These are phyloP conservation scores for Liquidambar formosana DNA, from an alignment of 164 flowering plant genomes.

Conservation along the genomic window DNA sequence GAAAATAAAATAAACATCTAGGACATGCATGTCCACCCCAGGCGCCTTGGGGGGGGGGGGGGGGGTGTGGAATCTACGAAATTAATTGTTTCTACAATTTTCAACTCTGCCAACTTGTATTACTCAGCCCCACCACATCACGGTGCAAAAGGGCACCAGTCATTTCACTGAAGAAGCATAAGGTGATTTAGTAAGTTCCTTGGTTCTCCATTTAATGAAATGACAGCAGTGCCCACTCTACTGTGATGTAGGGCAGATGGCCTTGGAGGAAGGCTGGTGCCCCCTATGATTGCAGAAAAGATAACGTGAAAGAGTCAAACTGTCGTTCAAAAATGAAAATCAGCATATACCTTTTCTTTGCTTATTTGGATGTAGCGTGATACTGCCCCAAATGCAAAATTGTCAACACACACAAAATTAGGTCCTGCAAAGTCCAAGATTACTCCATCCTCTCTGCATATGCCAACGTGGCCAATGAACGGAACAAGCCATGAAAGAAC, in stretches of 20 bases:
- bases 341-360: conserved; percentile 58
- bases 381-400: conserved; percentile 83
- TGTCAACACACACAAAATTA: conserved; percentile 85
- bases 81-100: no score
- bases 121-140: no score
- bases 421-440: conserved; percentile 97
- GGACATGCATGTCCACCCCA: background rate
- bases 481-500: conserved; percentile 86
- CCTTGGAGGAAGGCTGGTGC: no score
- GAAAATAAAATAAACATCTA: background rate
- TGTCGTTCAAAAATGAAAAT: background rate
- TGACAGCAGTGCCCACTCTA: background rate
- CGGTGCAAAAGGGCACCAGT: background rate
- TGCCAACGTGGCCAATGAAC: conserved; percentile 89
- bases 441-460: conserved; percentile 94
- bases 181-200: background rate
- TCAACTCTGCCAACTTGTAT: no score
- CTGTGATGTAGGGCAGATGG: background rate
- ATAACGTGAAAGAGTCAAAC: background rate
- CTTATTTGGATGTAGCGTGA: conserved; percentile 76
- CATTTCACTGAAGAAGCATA: background rate
- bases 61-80: no score
- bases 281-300: background rate
- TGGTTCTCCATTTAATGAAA: background rate
- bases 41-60: no score